Evolutionary conservation across 345 rosid genomes (phyloP).

Genomic region (Citrus unshiu): DNA sequence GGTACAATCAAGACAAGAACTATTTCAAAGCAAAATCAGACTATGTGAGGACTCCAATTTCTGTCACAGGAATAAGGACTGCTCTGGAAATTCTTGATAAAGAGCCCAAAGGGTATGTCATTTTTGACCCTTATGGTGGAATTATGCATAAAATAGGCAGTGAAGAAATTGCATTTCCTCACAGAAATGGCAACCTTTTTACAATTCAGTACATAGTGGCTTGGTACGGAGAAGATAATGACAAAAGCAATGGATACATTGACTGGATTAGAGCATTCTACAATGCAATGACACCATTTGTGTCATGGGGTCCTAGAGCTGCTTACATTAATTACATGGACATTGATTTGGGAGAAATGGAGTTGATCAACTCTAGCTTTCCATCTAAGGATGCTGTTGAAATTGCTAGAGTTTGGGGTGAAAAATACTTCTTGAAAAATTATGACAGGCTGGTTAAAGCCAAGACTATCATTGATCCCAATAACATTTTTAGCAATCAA

Average conservation of each 20-base stretch:
- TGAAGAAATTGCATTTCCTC: constrained; percentile 49
- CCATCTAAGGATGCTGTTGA: constrained; percentile 23
- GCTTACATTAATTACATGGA: constrained; percentile 60
- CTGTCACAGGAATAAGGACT: constrained; percentile 23
- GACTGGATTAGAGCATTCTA: constrained; percentile 40
- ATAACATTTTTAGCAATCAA: constrained; percentile 38
- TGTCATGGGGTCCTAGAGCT: constrained; percentile 46
- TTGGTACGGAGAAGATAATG: constrained; percentile 39
- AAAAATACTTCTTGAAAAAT: constrained; percentile 45
- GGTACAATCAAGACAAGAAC: constrained; percentile 23
- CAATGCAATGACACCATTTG: constrained; percentile 40
- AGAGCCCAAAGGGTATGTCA: constrained; percentile 34
- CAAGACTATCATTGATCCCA: constrained; percentile 44
- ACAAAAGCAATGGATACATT: constrained; percentile 10
- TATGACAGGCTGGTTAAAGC: constrained; percentile 44
- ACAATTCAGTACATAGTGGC: constrained; percentile 44
- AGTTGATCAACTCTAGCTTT: neutral
- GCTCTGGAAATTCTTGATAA: constrained; percentile 26
- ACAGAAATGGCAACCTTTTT: constrained; percentile 46
- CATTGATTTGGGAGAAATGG: constrained; percentile 44
- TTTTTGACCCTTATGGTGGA: constrained; percentile 59
- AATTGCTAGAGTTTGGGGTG: constrained; percentile 45
- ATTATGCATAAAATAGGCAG: constrained; percentile 40
- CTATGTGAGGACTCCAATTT: constrained; percentile 35
- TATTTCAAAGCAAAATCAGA: constrained; percentile 58